Evolutionary conservation across 495 filamentous ascomycete genomes (phyloP).

Genomic region (Trichocladium antarcticum): DNA sequence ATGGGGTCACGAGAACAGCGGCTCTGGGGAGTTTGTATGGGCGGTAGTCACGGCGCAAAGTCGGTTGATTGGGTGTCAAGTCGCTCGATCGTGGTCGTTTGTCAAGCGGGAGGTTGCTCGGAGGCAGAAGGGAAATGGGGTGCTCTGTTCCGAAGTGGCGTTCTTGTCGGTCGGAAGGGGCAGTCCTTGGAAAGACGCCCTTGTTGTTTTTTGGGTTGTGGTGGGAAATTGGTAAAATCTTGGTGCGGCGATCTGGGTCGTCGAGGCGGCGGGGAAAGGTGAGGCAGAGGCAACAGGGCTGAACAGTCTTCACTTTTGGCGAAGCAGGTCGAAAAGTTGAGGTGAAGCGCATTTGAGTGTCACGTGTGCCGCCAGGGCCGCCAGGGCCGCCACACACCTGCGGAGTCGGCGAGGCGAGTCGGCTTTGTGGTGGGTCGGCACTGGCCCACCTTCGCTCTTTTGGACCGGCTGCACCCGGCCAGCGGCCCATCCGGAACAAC

Average conservation of each 20-base stretch:
- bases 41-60: background rate
- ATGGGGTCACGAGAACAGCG: background rate
- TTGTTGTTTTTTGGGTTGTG: background rate
- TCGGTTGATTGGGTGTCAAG: background rate
- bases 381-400: no score
- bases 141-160: background rate
- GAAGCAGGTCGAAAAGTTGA: conserved; percentile 3
- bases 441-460: no score
- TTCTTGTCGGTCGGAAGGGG: background rate
- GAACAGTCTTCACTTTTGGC: conserved; percentile 4
- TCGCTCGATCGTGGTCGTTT: background rate
- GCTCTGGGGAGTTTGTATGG: background rate
- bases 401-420: no score
- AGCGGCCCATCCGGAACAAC: no score
- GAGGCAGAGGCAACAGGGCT: conserved; percentile 3
- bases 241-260: background rate
- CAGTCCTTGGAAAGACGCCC: background rate
- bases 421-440: no score
- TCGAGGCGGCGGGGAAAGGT: conserved; percentile 7
- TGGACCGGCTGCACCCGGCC: no score
- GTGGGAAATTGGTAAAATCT: background rate
- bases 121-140: background rate
- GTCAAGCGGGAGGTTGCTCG: background rate
- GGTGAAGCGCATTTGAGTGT: background rate
- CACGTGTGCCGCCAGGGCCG: background rate